These are phyloP conservation scores for Kitagawia praeruptora DNA, from an alignment of 129 eudicot genomes.

Conservation along the genomic window DNA sequence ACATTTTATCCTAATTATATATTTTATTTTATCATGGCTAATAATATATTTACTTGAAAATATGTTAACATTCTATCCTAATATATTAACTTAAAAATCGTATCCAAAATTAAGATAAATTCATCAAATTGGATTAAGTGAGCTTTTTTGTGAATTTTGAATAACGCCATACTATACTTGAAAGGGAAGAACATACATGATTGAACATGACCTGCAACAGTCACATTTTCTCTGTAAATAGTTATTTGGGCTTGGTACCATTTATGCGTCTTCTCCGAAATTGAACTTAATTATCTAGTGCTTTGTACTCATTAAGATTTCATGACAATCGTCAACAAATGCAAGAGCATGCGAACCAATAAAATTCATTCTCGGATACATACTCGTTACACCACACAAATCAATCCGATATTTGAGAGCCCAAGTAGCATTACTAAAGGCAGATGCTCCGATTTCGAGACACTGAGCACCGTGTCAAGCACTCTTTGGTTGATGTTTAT, in stretches of 20 bases:
- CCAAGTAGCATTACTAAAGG: conserved; percentile 4
- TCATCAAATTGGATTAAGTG: background rate
- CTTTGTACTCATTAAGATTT: conserved; percentile 2
- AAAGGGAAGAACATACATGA: conserved; percentile 20
- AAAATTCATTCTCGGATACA: background rate
- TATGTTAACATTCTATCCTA: background rate
- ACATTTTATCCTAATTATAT: background rate
- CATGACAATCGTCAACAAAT: conserved; percentile 1
- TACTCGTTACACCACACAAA: background rate
- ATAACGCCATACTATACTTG: conserved; percentile 5
- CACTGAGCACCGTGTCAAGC: background rate
- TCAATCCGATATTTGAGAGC: background rate
- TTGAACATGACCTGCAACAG: background rate
- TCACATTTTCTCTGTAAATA: no score
- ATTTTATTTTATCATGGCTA: background rate
- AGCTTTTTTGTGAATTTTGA: background rate
- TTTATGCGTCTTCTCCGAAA: background rate
- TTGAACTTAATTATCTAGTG: background rate
- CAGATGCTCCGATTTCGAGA: background rate
- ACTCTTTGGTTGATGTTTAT: background rate
- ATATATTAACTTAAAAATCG: no score
- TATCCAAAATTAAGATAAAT: no score
- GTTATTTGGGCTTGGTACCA: background rate
- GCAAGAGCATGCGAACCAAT: conserved; percentile 2
- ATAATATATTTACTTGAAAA: no score